A percentile compares a stretch with the other conserved stretches of the same genome.
Conservation (phyloP, 2,329 filamentous ascomycete genomes). For the Monilinia polystroma region DNA sequence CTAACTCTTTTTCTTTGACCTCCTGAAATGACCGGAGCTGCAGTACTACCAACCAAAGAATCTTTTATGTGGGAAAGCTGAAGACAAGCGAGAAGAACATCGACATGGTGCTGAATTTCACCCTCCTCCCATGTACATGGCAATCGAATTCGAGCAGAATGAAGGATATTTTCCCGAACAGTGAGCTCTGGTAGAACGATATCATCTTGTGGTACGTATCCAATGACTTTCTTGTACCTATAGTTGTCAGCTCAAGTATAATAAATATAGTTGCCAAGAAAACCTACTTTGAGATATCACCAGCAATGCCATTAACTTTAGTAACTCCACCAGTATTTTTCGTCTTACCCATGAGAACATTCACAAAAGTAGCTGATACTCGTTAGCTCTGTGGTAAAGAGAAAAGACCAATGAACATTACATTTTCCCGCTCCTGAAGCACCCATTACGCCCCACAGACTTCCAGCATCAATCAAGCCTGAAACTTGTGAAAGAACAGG, state of each 20-base stretch:
- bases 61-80: conserved; percentile 43
- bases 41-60: conserved; percentile 56
- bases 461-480: conserved; percentile 53
- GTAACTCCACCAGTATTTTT: conserved; percentile 51
- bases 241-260: conserved; percentile 19
- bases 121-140: conserved; percentile 51
- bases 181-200: conserved; percentile 59
- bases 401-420: conserved; percentile 24
- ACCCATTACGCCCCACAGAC: conserved; percentile 59
- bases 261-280: neutral
- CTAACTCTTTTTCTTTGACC: conserved; percentile 61
- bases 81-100: conserved; percentile 55
- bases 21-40: conserved; percentile 60
- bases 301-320: conserved; percentile 48
- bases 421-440: conserved; percentile 59
- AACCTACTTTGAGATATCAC: conserved; percentile 35
- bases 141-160: conserved; percentile 55
- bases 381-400: conserved; percentile 20
- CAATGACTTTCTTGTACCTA: conserved; percentile 58
- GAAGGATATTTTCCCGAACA: conserved; percentile 60
- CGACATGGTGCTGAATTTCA: conserved; percentile 54
- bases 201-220: conserved; percentile 62
- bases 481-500: conserved; percentile 54
- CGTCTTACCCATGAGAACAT: conserved; percentile 60
- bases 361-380: conserved; percentile 51